Conservation (phyloP, 495 filamentous ascomycete species). For the Penicillium coffeae region DNA sequence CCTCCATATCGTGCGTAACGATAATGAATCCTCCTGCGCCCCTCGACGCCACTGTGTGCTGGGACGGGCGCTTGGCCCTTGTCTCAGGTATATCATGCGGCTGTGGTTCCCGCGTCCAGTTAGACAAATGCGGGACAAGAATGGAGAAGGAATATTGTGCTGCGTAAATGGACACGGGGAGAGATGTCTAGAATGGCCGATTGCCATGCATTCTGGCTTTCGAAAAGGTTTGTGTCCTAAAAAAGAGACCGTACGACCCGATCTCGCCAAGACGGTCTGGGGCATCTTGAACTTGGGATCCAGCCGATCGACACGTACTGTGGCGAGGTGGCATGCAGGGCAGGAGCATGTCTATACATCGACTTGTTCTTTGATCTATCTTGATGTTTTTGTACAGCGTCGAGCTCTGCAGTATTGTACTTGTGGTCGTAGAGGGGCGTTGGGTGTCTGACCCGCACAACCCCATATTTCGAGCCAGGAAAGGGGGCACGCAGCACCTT, state of each 20-base stretch:
- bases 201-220: too few species aligned
- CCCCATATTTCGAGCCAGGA: too few species aligned
- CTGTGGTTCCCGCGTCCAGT: not conserved
- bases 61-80: conserved; percentile 9
- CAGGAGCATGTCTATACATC: not conserved
- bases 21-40: too few species aligned
- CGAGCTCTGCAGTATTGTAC: too few species aligned
- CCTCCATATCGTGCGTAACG: too few species aligned
- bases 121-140: not conserved
- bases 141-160: not conserved
- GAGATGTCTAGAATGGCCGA: too few species aligned
- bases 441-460: too few species aligned
- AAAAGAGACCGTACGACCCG: too few species aligned
- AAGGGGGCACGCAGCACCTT: not conserved
- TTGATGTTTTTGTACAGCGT: too few species aligned
- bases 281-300: not conserved
- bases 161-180: too few species aligned
- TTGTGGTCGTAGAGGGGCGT: too few species aligned
- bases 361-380: too few species aligned
- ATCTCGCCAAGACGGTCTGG: not conserved
- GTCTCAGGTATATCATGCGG: conserved; percentile 18
- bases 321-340: not conserved
- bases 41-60: not conserved
- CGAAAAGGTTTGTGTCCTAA: not conserved
- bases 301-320: not conserved